Percentiles rank a stretch among this genome's conserved stretches.
Conservation (phyloP, 768 basidiomycete species). For the Lactarius deliciosus region DNA sequence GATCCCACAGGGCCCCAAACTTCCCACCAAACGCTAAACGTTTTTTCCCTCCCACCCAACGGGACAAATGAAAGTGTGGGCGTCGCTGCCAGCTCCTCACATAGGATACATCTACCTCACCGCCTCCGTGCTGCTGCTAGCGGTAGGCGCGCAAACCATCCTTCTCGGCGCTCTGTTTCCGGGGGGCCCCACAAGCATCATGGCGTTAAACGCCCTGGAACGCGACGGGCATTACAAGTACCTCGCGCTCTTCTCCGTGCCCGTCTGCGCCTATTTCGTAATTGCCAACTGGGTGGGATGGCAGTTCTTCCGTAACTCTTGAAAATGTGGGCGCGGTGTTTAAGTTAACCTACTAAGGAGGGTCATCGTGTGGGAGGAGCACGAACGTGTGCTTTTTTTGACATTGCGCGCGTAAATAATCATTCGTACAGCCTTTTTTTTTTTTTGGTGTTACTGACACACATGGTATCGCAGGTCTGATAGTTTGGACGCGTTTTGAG, state of each 20-base stretch:
- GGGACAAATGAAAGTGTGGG: neutral
- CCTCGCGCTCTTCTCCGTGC: slow-evolving; percentile 72
- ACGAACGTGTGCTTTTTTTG: neutral
- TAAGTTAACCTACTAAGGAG: no score
- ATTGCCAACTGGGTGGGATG: slow-evolving; percentile 99
- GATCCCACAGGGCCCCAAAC: neutral
- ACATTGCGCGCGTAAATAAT: slow-evolving; percentile 14
- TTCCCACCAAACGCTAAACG: slow-evolving; percentile 4
- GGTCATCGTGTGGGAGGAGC: neutral
- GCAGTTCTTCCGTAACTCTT: slow-evolving; percentile 89
- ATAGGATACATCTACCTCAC: slow-evolving; percentile 22
- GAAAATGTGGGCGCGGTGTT: no score
- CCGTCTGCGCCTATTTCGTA: slow-evolving; percentile 82
- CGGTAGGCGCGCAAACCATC: slow-evolving; percentile 20
- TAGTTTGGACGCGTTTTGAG: neutral
- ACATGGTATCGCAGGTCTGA: neutral
- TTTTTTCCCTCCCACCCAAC: neutral
- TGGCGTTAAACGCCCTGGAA: slow-evolving; percentile 61
- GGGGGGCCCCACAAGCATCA: neutral
- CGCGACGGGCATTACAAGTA: slow-evolving; percentile 91
- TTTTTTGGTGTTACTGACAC: slow-evolving; percentile 7
- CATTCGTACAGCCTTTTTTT: slow-evolving; percentile 8
- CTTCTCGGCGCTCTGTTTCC: slow-evolving; percentile 24
- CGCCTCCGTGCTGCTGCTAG: slow-evolving; percentile 19
- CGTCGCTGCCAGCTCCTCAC: slow-evolving; percentile 13